Evolutionary conservation across 192 early-diverging fungal genomes (phyloP), one percentile per base, ranked within the genome.

Genomic region (Allomyces macrogynus): DNA sequence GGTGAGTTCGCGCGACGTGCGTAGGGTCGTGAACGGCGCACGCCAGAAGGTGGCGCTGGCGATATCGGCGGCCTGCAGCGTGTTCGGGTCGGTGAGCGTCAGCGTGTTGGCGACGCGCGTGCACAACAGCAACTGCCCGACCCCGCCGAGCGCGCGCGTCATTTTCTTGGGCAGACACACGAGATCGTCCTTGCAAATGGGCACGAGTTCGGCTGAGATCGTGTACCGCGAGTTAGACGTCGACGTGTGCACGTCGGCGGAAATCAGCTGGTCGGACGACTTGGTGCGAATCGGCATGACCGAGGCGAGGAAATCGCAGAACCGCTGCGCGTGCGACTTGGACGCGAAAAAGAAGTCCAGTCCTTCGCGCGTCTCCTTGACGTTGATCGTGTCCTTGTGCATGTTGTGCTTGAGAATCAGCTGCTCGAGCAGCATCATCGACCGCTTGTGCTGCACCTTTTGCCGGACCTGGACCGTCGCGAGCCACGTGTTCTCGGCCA

Each of bases 401-500:
- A 92, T 93, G 64, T 88, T 89, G 78, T 98, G 92, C 80, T 95
- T 95, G 64, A 98, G 85, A 67, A 98, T 97, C 68, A 98, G 78
- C 76, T 98, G 95, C 73, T 98, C 95, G 10, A 98, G 82, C 74
- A 89, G 95, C 67, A 96, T 85, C 78, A 98, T 97, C 8, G 95
- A 97, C 66, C 93, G 81, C 81, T 98, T 95, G 80, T 98, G 95
- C 60, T 86, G 80, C 26, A 93, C 91, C 77, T 97, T 97, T 80
- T 98, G 95, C 69, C 95, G 87, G 25, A 98, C 86, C 80, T 98
- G 95, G 16, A 95, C 92, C 67, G 88, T 84, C 20, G 95, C 93
- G 70, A 92, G 92, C 95, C 95, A 98, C 14, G 91, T 97, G 67
- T 94, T 91, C 75, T 98, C 88, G 42, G 95, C 95, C 78, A 89